Evolutionary conservation across 768 basidiomycete species (phyloP).

Genomic region (Lactarius tabidus): DNA sequence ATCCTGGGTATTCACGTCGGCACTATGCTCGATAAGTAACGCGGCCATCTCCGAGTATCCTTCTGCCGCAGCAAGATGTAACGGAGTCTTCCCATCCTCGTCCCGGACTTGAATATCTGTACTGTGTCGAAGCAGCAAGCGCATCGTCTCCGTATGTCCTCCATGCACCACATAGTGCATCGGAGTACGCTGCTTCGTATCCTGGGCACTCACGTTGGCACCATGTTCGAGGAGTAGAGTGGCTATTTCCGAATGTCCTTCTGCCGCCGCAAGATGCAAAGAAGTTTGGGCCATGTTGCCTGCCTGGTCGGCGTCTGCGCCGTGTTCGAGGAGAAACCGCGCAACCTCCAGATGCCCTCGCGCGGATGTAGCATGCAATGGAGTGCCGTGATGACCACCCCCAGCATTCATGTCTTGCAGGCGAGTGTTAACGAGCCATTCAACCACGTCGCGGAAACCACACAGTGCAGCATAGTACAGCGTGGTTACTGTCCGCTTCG

Average conservation of each 20-base stretch:
- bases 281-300: not conserved
- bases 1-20: not conserved
- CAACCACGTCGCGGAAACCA: not conserved
- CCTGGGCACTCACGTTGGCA: not conserved
- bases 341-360: not conserved
- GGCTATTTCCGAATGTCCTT: not conserved
- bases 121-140: too few relatives aligned
- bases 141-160: not conserved
- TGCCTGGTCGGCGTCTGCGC: not conserved
- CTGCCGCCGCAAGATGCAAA: too few relatives aligned
- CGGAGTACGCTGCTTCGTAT: not conserved
- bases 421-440: not conserved
- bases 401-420: not conserved
- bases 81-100: not conserved
- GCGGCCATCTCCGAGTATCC: not conserved
- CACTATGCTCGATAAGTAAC: not conserved
- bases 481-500: not conserved
- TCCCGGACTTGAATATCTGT: too few relatives aligned
- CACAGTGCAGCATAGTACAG: not conserved
- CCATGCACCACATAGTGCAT: not conserved
- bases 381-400: not conserved
- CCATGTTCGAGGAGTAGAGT: not conserved
- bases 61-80: not conserved
- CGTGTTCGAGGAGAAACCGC: not conserved
- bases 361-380: not conserved